phyloP scores from a whole-genome alignment of 805 yeast species.

The Candida broadrunensis region DNA sequence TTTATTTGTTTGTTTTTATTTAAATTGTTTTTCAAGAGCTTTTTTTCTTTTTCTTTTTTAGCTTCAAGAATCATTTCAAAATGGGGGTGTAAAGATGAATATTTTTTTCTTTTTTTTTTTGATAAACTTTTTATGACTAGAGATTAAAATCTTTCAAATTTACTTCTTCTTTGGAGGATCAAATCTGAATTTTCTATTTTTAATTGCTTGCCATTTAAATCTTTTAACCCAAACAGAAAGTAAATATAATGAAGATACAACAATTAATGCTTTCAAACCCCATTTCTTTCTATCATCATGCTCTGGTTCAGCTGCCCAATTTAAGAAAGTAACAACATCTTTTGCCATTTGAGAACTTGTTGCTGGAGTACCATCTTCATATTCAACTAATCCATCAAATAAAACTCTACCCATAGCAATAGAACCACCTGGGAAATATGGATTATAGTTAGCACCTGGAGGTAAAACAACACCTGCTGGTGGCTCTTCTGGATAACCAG shows the following conservation, averaged over 20 bases:
- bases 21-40: too few relatives aligned
- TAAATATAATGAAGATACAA: constrained; percentile 75
- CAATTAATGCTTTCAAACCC: constrained; percentile 89
- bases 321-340: constrained; percentile 92
- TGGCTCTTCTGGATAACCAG: constrained; percentile 98
- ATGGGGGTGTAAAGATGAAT: too few relatives aligned
- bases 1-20: too few relatives aligned
- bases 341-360: constrained; percentile 99
- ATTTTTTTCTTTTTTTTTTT: too few relatives aligned
- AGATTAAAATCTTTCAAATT: too few relatives aligned
- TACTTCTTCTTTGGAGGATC: constrained; percentile 76
- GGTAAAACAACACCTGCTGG: constrained; percentile 96
- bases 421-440: constrained; percentile 99
- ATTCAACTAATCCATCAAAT: constrained; percentile 96
- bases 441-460: constrained; percentile 95
- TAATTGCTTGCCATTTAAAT: constrained; percentile 96
- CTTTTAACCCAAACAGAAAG: constrained; percentile 89
- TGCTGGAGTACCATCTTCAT: constrained; percentile 98
- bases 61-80: too few relatives aligned
- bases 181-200: constrained; percentile 90
- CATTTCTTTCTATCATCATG: constrained; percentile 96
- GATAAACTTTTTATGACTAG: too few relatives aligned
- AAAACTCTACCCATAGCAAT: constrained; percentile 99
- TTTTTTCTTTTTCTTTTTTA: too few relatives aligned
- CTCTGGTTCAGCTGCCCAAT: constrained; percentile 99